Percentiles rank a stretch among this genome's conserved stretches.
Evolutionary conservation across 1,284 basidiomycete species (phyloP).

Genomic region (Heterobasidion irregulare): DNA sequence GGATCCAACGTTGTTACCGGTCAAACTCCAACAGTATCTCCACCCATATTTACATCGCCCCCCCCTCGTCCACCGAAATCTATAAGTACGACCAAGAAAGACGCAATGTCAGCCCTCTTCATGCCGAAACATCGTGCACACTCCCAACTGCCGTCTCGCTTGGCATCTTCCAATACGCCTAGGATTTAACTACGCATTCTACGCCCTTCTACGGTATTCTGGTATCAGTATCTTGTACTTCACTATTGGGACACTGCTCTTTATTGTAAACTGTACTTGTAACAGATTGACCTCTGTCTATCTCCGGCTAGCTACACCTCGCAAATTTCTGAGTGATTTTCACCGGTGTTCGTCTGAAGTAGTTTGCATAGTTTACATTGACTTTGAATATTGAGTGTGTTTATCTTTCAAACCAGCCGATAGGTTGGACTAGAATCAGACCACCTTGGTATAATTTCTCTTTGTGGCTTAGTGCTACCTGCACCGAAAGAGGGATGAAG

Average conservation of each 20-base stretch:
- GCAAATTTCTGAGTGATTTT: no score
- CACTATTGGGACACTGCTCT: neutral
- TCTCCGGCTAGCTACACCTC: no score
- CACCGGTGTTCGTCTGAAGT: no score
- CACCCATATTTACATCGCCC: neutral
- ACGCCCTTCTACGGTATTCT: neutral
- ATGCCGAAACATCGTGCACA: constrained; percentile 66
- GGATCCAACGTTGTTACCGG: neutral
- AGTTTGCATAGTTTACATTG: no score
- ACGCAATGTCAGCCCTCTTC: constrained; percentile 60
- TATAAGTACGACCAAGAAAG: constrained; percentile 34
- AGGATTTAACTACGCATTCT: constrained; percentile 7
- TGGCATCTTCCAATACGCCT: constrained; percentile 8
- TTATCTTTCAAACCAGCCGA: no score
- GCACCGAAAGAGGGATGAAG: no score
- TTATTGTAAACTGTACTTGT: neutral
- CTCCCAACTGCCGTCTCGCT: constrained; percentile 44
- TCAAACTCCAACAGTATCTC: neutral
- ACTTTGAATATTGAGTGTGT: no score
- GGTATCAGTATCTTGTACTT: neutral
- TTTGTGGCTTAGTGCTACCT: no score
- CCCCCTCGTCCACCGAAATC: neutral
- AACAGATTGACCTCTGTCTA: neutral
- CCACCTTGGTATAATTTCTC: no score
- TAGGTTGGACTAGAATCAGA: no score